These are phyloP conservation scores for Trichophyton mentagrophytes DNA, from an alignment of 2,329 filamentous ascomycete species.

Conservation along the genomic window DNA sequence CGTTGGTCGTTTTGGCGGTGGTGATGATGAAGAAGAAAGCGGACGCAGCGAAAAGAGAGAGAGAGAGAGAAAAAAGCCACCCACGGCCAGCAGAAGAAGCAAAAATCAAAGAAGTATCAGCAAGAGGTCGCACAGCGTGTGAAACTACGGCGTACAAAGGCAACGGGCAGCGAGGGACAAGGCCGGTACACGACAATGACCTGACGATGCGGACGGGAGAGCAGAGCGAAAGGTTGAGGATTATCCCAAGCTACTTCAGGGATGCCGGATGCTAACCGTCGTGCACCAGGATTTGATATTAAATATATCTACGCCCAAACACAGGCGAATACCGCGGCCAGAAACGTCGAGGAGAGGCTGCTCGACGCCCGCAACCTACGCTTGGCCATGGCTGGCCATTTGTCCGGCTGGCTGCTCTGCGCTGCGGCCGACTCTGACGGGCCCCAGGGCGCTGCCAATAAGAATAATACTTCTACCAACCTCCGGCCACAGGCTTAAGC, in stretches of 20 bases:
- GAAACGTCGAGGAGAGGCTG: no score
- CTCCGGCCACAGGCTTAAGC: no score
- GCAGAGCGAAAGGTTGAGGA: neutral
- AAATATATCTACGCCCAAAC: no score
- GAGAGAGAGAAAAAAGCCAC: neutral
- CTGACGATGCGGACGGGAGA: neutral
- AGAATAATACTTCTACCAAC: no score
- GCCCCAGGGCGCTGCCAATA: no score
- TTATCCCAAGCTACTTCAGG: neutral
- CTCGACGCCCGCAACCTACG: no score
- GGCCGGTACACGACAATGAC: neutral
- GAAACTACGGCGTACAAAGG: slow-evolving; percentile 15
- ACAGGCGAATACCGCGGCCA: no score
- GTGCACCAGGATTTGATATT: neutral
- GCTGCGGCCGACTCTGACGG: no score
- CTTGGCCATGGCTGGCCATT: no score
- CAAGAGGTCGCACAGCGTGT: slow-evolving; percentile 11
- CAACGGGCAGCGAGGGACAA: slow-evolving; percentile 1
- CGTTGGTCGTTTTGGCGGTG: no score
- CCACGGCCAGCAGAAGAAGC: neutral
- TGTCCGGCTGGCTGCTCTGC: no score
- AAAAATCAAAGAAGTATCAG: neutral
- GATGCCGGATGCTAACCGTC: neutral
- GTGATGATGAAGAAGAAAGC: neutral
- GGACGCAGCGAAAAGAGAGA: neutral